A percentile compares a stretch with the other conserved stretches of the same genome.
Conservation (phyloP, 164 flowering plant species). For the Vitis rupestris region DNA sequence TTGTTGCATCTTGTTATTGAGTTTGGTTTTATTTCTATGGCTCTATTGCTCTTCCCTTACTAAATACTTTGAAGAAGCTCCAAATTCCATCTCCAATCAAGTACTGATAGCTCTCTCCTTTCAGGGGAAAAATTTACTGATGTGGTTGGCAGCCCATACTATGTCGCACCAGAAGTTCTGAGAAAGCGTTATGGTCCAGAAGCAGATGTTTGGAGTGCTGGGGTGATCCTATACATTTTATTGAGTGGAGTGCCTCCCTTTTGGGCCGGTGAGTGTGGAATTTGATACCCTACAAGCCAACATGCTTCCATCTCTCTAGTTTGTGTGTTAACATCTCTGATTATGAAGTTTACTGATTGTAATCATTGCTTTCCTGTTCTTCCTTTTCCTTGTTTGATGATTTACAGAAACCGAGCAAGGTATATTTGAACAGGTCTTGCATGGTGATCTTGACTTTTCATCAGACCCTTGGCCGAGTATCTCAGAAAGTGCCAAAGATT, state of each 20-base stretch:
- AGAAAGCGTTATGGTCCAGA: conserved; percentile 40
- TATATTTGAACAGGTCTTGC: conserved; percentile 41
- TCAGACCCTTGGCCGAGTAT: conserved; percentile 49
- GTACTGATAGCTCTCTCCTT: conserved; percentile 2
- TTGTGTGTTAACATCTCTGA: neutral
- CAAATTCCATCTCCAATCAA: neutral
- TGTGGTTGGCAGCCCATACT: conserved; percentile 50
- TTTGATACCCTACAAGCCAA: too few relatives aligned
- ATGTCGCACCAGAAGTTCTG: conserved; percentile 47
- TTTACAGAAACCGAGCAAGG: conserved; percentile 36
- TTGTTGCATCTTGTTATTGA: too few relatives aligned
- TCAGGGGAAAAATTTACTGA: conserved; percentile 36
- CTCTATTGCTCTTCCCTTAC: neutral
- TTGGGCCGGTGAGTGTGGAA: conserved; percentile 38
- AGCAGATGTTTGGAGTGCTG: conserved; percentile 55
- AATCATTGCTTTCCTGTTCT: neutral
- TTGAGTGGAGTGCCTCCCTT: conserved; percentile 50
- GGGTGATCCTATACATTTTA: conserved; percentile 40
- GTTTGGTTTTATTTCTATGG: neutral
- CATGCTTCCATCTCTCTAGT: neutral
- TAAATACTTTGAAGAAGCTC: neutral
- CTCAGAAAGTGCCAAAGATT: conserved; percentile 47
- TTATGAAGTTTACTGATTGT: neutral
- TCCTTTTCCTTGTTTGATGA: neutral
- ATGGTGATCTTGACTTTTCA: conserved; percentile 42